These are phyloP conservation scores for Oxytropis ochrocephala DNA, from an alignment of 306 rosid species.

Conservation along the genomic window DNA sequence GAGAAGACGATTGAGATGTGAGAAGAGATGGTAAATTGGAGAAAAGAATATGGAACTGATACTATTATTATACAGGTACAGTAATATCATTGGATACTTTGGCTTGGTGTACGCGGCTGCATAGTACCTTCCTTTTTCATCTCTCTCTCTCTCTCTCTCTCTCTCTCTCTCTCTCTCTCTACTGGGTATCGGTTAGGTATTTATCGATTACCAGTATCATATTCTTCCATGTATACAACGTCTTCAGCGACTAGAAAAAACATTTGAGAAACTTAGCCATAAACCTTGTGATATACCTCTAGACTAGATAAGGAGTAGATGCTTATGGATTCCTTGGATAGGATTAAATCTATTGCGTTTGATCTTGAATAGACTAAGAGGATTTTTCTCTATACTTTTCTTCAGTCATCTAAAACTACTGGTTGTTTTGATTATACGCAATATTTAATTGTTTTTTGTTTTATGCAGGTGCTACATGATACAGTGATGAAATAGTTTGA, in stretches of 20 bases:
- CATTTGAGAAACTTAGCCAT: slow-evolving; percentile 48
- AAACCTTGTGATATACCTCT: slow-evolving; percentile 71
- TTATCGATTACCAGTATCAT: slow-evolving; percentile 30
- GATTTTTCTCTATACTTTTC: slow-evolving; percentile 38
- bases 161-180: no score
- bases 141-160: no score
- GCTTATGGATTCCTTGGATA: slow-evolving; percentile 70
- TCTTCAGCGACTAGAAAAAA: slow-evolving; percentile 65
- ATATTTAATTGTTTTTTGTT: not conserved
- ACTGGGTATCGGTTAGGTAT: not conserved
- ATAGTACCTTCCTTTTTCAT: no score
- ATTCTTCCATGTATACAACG: slow-evolving; percentile 63
- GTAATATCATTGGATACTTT: not conserved
- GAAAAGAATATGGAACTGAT: slow-evolving; percentile 79
- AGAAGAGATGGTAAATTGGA: slow-evolving; percentile 91
- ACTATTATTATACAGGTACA: slow-evolving; percentile 68
- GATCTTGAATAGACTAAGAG: slow-evolving; percentile 89
- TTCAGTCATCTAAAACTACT: not conserved
- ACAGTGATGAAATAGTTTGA: slow-evolving; percentile 75
- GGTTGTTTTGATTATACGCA: slow-evolving; percentile 1
- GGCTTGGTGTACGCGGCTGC: no score
- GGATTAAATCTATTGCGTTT: slow-evolving; percentile 80
- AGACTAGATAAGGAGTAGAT: slow-evolving; percentile 77
- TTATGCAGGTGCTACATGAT: slow-evolving; percentile 61
- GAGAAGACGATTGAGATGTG: slow-evolving; percentile 81